Conservation (phyloP, 2,329 filamentous ascomycete genomes). For the Onygena corvina region DNA sequence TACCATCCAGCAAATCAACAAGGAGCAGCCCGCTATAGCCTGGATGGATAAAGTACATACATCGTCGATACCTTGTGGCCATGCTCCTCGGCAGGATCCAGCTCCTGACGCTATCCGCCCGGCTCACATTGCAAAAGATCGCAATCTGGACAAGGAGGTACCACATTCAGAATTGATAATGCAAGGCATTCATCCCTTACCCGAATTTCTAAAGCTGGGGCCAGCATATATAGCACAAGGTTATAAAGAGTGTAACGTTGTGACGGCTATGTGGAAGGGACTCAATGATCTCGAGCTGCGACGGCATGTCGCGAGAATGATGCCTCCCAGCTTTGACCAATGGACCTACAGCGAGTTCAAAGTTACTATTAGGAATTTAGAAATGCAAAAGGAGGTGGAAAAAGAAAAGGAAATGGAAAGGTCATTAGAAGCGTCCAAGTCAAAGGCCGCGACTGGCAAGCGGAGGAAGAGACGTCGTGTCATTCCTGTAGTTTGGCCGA, state of each 20-base stretch:
- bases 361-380: constrained; percentile 3
- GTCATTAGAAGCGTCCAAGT: too few species aligned
- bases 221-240: constrained; percentile 14
- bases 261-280: constrained; percentile 25
- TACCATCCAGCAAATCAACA: background rate
- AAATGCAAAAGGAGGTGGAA: background rate
- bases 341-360: constrained; percentile 21
- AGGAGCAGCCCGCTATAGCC: background rate
- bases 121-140: background rate
- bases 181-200: constrained; percentile 19
- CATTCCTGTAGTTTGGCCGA: constrained; percentile 23
- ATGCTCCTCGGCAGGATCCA: background rate
- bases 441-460: constrained; percentile 3
- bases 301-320: constrained; percentile 12
- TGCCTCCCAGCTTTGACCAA: constrained; percentile 12
- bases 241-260: constrained; percentile 17
- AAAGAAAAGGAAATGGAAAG: background rate
- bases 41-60: background rate
- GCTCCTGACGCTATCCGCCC: background rate
- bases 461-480: constrained; percentile 18
- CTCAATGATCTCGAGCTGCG: constrained; percentile 18
- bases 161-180: background rate
- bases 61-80: background rate
- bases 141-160: background rate
- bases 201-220: constrained; percentile 21